These are phyloP conservation scores for Aspergillus amoenus DNA, from an alignment of 2,329 filamentous ascomycete species.

Conservation along the genomic window DNA sequence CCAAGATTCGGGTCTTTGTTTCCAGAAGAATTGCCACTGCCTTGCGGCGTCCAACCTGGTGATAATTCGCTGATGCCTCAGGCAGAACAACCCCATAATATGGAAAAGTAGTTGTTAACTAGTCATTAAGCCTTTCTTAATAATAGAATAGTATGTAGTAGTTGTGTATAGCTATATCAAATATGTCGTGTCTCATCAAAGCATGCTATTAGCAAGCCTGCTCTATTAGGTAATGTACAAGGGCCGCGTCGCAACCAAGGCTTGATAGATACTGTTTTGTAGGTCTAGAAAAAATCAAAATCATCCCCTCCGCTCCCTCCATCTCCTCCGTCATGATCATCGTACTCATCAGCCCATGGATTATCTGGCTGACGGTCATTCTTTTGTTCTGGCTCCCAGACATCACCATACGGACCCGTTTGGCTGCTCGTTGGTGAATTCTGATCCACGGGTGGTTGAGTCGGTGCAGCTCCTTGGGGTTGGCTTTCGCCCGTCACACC, in stretches of 20 bases:
- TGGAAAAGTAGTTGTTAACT: too few species aligned
- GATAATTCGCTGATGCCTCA: constrained; percentile 8
- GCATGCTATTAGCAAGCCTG: neutral
- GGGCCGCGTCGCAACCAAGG: neutral
- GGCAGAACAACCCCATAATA: constrained; percentile 1
- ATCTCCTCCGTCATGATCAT: constrained; percentile 24
- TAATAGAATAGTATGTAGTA: neutral
- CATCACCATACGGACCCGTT: constrained; percentile 24
- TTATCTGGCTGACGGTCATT: constrained; percentile 25
- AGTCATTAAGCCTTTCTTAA: neutral
- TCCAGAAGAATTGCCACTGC: neutral
- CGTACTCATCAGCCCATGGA: constrained; percentile 17
- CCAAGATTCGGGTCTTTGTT: neutral
- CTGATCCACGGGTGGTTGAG: constrained; percentile 19
- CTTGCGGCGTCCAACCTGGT: neutral
- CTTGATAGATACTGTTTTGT: neutral
- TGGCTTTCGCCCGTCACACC: constrained; percentile 39
- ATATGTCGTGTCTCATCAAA: neutral
- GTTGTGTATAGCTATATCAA: neutral
- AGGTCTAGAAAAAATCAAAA: constrained; percentile 19
- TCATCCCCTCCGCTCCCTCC: constrained; percentile 27
- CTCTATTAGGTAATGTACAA: neutral
- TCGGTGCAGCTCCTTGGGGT: constrained; percentile 16
- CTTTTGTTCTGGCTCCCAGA: constrained; percentile 26
- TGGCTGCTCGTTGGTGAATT: constrained; percentile 18